Percentiles rank a stretch among this genome's conserved stretches.
These are phyloP conservation scores for Saprolegnia diclina DNA, from an alignment of 352 stramenopile species.

Conservation along the genomic window DNA sequence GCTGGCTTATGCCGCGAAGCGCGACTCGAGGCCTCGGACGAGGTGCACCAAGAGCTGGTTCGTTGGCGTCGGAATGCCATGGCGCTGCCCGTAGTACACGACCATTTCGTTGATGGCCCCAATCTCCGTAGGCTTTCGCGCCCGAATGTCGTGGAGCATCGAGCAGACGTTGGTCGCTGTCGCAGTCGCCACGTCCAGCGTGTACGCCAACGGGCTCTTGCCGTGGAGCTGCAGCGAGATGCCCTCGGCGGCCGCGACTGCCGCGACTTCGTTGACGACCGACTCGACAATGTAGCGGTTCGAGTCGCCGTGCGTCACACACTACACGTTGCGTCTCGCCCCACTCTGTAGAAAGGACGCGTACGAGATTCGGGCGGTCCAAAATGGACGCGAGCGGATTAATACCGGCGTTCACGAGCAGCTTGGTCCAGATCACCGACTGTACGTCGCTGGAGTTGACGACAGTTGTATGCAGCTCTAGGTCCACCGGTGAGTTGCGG, in stretches of 20 bases:
- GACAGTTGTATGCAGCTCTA: conserved; percentile 43
- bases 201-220: conserved; percentile 52
- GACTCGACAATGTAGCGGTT: conserved; percentile 42
- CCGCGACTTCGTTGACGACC: conserved; percentile 52
- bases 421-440: conserved; percentile 63
- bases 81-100: conserved; percentile 37
- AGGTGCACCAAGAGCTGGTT: conserved; percentile 56
- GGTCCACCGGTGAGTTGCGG: not conserved
- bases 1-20: not conserved
- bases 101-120: conserved; percentile 65
- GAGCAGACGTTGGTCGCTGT: conserved; percentile 65
- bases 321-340: conserved; percentile 26
- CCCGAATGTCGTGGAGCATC: conserved; percentile 65
- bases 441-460: conserved; percentile 45
- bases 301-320: conserved; percentile 39
- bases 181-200: conserved; percentile 45
- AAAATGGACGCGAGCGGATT: conserved; percentile 65
- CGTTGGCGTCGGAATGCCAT: conserved; percentile 49
- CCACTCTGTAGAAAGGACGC: not conserved
- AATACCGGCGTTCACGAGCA: conserved; percentile 77
- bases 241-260: conserved; percentile 41
- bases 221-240: conserved; percentile 37
- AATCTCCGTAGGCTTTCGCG: conserved; percentile 60
- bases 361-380: conserved; percentile 47
- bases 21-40: conserved; percentile 50